Base-by-base conservation (phyloP, 495 filamentous ascomycete genomes). In the Saxophila tyrrhenica region DNA sequence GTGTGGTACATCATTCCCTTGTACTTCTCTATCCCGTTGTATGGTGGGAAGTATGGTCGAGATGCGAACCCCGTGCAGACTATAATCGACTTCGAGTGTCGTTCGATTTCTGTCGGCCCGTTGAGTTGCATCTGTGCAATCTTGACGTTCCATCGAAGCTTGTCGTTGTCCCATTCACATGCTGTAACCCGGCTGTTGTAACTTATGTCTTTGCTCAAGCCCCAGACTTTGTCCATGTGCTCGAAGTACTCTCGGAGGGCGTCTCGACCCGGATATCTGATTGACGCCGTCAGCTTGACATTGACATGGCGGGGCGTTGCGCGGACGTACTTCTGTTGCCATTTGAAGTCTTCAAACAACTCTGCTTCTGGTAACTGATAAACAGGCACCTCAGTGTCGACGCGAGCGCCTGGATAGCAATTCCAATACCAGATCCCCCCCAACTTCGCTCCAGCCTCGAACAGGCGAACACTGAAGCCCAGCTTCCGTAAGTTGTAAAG, bases 1-100 rank as follows among this genome's bases (percentile, higher is more conserved):
- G 78, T 71, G 51, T 84, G 80, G 52, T 77, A 64, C 1, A 80
- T 66, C 1, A 60, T 29, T 2, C 81, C 78, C n/a, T 71, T 65
- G 69, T 75, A 84, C 0, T 67, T 68, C 0, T 73, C 67, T 5
- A 81, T 60, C 3, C 78, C 78, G 17, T 65, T 59, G 69, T 69
- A 80, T 7, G 70, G 60, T 0, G 80, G 78, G 48, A 70, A 29
- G 32, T 50, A 50, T 15, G 25, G 53, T 25, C 21, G 19, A 10
- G 47, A 44, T 9, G 53, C 45, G 29, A 42, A 50, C 5, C 53
- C 53, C 3, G 46, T 47, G 25, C 45, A 49, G 15, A 21, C 16
- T 16, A 50, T 3, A 10, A 56, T n/a, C 45, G 23, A 56, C 22
- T 47, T 55, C 5, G 52, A 23, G 44, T 47, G 24, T 48, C 52